Conservation (phyloP, 1,284 basidiomycete species). For the Melampsora medusae region DNA sequence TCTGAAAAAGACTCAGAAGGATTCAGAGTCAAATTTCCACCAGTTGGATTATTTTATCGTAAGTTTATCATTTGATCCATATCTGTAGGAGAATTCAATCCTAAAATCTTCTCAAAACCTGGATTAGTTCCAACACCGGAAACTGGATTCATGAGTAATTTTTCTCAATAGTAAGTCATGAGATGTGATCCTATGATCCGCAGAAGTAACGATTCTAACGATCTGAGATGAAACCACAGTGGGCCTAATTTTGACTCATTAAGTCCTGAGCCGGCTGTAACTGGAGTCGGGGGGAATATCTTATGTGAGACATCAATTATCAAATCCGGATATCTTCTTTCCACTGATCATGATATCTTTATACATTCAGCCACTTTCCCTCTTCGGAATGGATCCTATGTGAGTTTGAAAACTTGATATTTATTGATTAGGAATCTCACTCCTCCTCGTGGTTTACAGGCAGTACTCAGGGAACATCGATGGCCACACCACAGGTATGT, state of each 20-base stretch:
- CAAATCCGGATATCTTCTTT: background rate
- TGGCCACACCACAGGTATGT: slow-evolving; percentile 40
- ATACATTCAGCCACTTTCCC: slow-evolving; percentile 35
- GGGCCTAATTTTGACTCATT: slow-evolving; percentile 41
- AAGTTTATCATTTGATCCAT: background rate
- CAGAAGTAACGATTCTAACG: background rate
- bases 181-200: background rate
- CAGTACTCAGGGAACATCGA: slow-evolving; percentile 39
- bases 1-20: slow-evolving; percentile 2
- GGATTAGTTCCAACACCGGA: slow-evolving; percentile 37
- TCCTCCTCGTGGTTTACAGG: slow-evolving; percentile 9
- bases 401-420: background rate
- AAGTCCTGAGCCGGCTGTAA: slow-evolving; percentile 30
- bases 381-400: slow-evolving; percentile 28
- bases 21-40: slow-evolving; percentile 17
- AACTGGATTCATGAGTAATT: slow-evolving; percentile 45
- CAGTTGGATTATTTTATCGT: slow-evolving; percentile 17
- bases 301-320: slow-evolving; percentile 25
- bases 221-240: background rate
- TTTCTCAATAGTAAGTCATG: slow-evolving; percentile 34
- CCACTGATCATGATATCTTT: slow-evolving; percentile 1
- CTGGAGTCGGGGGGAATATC: slow-evolving; percentile 33
- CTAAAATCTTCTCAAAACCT: slow-evolving; percentile 2
- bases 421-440: background rate
- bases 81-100: background rate